Evolutionary conservation across 148 eudicot genomes (phyloP), one percentile per base, ranked within the genome.

Genomic region (Diospyros kaki): DNA sequence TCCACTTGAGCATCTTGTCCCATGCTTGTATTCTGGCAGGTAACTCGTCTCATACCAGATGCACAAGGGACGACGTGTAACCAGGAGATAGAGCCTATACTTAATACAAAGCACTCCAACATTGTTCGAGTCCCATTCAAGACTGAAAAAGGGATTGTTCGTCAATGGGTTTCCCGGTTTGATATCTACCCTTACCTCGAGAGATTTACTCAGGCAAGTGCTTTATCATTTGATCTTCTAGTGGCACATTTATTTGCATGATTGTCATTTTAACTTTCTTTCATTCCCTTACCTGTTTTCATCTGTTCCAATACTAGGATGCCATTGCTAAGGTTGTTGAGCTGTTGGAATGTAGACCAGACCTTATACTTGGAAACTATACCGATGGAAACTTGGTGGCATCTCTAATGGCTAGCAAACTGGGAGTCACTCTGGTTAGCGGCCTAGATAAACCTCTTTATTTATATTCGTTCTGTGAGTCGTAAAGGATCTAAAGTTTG

Each of bases 301-400:
- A 14, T 54, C 55, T 56, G 1, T 61, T 44, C 62, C 59, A 14
- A 42, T 15, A 44, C 18, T 68, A 89, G 89, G 93, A 89, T 81
- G 84, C 93, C 28, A 82, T 83, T 43, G 68, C 51, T 39, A 85
- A 82, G 85, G 81, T 87, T 40, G 78, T 87, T 41, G 84, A 87
- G 83, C 83, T 68, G 51, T 75, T 89, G 81, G 90, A 80, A 71
- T 74, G 89, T 64, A 87, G 85, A 73, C 90, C 95, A 42, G 95
- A 90, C 81, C 88, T 84, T 53, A 86, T 89, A 54, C 79, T 92
- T 7, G 97, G 97, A 39, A 92, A 92, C 81, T 92, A 92, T 77
- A 88, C 92, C 9, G 97, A 92, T 75, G 97, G 95, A 69, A 90
- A 92, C 79, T 69, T 88, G 72, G 95, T 88, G 66, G 95, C 97